Base-by-base conservation (phyloP, 202 grass and related monocot species). In the Panicum virgatum region DNA sequence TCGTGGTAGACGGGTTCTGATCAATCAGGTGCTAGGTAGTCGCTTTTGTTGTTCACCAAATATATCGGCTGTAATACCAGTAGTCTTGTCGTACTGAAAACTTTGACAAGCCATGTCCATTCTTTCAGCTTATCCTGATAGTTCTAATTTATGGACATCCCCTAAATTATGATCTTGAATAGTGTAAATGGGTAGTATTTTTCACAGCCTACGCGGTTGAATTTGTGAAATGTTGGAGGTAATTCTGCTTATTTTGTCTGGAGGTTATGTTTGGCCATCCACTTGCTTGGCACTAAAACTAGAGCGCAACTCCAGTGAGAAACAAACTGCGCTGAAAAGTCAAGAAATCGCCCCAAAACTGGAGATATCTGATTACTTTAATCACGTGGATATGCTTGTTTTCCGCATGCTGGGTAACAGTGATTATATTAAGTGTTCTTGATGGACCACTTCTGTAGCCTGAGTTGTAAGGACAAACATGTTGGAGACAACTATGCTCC, bases 1-100 rank as follows among this genome's bases (percentile, higher is more conserved):
- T 88, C 87, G 2, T 93, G 91, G 91, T 89, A 88, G 82, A 75
- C 22, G 63, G 65, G 40, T 27, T 67, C 26, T 87, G 69, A 65
- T 84, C 39, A 54, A 54, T 68, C 88, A 75, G 53, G 58, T 83
- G 53, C 61, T 83, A 78, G 79, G 79, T 50, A 59, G 66, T 52
- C 44, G 39, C 77, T 86, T 18, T 48, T 68, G 58, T 70, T 82
- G 72, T 46, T 61, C 51, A 82, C 68, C 45, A 79, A 86, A 79
- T 52, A 74, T 78, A 75, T 78, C 14, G 2, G 20, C 45, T 62
- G 60, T 86, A 75, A 78, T 75, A 60, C 57, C 29, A 56, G 42
- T 68, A 82, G 34, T 38, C 52, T 62, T 57, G n/a, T 84, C 51
- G 69, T 53, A 29, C 75, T 83, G 53, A 64, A 70, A 75, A 48